phyloP scores from a whole-genome alignment of 345 rosid genomes.

The Garcia nutans region DNA sequence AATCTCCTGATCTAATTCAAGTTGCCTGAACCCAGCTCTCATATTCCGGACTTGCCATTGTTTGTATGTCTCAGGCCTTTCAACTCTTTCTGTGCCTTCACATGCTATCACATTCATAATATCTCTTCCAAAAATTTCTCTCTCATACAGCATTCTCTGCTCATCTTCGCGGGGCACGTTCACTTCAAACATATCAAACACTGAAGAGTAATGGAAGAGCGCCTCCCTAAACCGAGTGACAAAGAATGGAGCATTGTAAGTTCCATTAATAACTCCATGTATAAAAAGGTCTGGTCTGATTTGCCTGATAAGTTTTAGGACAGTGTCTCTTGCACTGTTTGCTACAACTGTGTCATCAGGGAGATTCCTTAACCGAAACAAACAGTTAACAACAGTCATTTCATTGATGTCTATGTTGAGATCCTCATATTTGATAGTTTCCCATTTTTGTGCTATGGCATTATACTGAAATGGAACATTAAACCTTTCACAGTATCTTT shows the following conservation, averaged over 20 bases:
- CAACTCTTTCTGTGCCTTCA: slow-evolving; percentile 66
- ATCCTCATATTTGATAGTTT: slow-evolving; percentile 62
- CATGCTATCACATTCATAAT: slow-evolving; percentile 66
- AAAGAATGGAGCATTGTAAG: slow-evolving; percentile 70
- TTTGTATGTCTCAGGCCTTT: slow-evolving; percentile 76
- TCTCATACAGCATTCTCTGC: slow-evolving; percentile 57
- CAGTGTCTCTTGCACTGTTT: slow-evolving; percentile 61
- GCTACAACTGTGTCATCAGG: slow-evolving; percentile 61
- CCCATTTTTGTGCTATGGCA: slow-evolving; percentile 71
- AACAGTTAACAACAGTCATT: slow-evolving; percentile 57
- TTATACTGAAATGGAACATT: slow-evolving; percentile 58
- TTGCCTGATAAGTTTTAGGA: slow-evolving; percentile 50
- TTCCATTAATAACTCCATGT: slow-evolving; percentile 59
- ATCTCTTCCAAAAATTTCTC: slow-evolving; percentile 52
- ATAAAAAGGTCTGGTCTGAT: slow-evolving; percentile 63
- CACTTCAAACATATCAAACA: slow-evolving; percentile 64
- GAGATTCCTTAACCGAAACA: slow-evolving; percentile 48
- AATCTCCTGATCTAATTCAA: slow-evolving; percentile 46
- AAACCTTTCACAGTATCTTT: slow-evolving; percentile 55
- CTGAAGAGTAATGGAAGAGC: slow-evolving; percentile 60
- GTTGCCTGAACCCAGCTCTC: slow-evolving; percentile 60
- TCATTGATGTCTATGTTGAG: slow-evolving; percentile 53
- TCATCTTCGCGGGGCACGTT: slow-evolving; percentile 45
- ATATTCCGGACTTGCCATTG: slow-evolving; percentile 49
- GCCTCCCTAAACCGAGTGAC: slow-evolving; percentile 66